Evolutionary conservation across 1,284 basidiomycete genomes (phyloP).

Genomic region (Malassezia slooffiae): DNA sequence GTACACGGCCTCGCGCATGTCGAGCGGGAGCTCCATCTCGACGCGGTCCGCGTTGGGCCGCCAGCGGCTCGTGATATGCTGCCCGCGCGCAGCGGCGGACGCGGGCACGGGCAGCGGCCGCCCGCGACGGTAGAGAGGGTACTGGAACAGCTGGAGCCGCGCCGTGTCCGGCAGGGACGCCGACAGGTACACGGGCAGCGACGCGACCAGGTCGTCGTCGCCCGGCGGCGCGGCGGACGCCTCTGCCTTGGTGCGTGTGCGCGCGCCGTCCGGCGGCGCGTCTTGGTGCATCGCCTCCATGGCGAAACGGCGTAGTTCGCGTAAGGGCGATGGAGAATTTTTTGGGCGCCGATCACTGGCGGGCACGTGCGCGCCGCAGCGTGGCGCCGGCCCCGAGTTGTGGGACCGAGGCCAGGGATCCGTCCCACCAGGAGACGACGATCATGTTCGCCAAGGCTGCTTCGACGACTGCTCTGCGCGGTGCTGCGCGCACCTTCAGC

Average conservation of each 20-base stretch:
- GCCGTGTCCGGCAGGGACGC: slow-evolving; percentile 26
- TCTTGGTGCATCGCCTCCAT: too few species aligned
- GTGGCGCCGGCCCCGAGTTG: not conserved
- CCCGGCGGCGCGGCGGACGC: not conserved
- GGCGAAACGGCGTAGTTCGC: not conserved
- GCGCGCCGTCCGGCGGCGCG: too few species aligned
- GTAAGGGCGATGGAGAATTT: too few species aligned
- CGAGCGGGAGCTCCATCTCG: slow-evolving; percentile 41
- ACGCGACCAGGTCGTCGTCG: slow-evolving; percentile 25
- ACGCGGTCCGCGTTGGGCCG: slow-evolving; percentile 35
- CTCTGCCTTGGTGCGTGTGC: too few species aligned
- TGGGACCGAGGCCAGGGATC: too few species aligned
- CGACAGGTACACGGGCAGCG: slow-evolving; percentile 41
- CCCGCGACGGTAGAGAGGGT: slow-evolving; percentile 37
- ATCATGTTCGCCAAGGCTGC: slow-evolving; percentile 12
- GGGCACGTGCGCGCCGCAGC: not conserved
- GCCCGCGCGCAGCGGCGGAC: slow-evolving; percentile 31
- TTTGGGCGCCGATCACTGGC: too few species aligned
- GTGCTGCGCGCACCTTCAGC: slow-evolving; percentile 23
- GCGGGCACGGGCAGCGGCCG: slow-evolving; percentile 35
- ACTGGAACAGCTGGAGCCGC: slow-evolving; percentile 37
- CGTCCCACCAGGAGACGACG: too few species aligned
- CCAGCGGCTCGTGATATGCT: slow-evolving; percentile 33
- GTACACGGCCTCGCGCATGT: slow-evolving; percentile 37
- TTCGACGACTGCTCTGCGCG: slow-evolving; percentile 10